Percentiles rank a stretch among this genome's conserved stretches.
These are phyloP conservation scores for Picea glauca DNA, from an alignment of 75 land plant species.

Conservation along the genomic window DNA sequence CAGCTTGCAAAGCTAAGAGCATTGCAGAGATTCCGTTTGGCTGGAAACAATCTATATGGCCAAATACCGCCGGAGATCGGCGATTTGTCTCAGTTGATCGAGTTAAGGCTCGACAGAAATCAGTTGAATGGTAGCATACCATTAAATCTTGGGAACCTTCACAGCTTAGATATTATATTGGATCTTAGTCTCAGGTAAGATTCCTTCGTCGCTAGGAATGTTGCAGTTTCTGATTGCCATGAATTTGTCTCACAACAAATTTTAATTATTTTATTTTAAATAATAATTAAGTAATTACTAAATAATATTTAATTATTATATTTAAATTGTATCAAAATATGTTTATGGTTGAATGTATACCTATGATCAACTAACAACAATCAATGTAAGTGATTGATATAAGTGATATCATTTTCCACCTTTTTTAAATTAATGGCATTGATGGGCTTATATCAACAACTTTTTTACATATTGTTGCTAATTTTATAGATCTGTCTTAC, in stretches of 20 bases:
- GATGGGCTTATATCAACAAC: slow-evolving; percentile 20
- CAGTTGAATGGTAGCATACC: slow-evolving; percentile 39
- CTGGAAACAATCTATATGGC: slow-evolving; percentile 13
- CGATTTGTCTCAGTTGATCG: slow-evolving; percentile 9
- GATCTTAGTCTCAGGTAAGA: slow-evolving; percentile 40
- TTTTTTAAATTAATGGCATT: no score
- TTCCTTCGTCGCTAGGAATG: slow-evolving; percentile 17
- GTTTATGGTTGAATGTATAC: no score
- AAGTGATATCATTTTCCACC: no score
- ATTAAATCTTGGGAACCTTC: slow-evolving; percentile 21
- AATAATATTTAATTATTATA: no score
- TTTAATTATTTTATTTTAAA: no score
- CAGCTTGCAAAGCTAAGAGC: slow-evolving; percentile 10
- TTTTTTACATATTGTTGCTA: slow-evolving; percentile 11
- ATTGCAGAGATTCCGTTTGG: slow-evolving; percentile 8
- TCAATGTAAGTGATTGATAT: no score
- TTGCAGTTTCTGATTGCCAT: background rate
- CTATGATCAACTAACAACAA: no score
- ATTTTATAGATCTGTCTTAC: slow-evolving; percentile 29
- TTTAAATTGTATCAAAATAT: no score
- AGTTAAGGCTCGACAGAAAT: slow-evolving; percentile 19
- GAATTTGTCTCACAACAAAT: slow-evolving; percentile 25
- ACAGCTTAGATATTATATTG: slow-evolving; percentile 16
- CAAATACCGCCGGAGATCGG: slow-evolving; percentile 12
- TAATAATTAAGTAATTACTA: no score